Percentiles rank a stretch among this genome's conserved stretches.
phyloP scores from a whole-genome alignment of 257 asterid genomes.

The Solanum chiquidenum region DNA sequence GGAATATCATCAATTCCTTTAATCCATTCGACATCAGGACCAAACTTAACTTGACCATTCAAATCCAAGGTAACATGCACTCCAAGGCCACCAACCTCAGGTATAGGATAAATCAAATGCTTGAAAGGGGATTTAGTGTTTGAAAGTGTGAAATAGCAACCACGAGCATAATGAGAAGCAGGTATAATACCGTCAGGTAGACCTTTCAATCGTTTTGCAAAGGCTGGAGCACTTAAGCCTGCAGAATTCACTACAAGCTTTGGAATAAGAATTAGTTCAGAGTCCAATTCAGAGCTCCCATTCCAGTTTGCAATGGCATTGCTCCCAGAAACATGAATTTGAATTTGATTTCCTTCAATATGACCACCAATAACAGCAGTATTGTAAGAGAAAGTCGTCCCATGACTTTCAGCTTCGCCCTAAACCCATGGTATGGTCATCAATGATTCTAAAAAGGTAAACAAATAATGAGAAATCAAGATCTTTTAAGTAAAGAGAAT shows the following conservation, averaged over 20 bases:
- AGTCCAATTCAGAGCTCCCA: conserved; percentile 21
- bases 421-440: conserved; percentile 34
- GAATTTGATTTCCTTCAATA: conserved; percentile 23
- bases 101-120: conserved; percentile 80
- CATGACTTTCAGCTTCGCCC: conserved; percentile 90
- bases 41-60: conserved; percentile 76
- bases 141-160: conserved; percentile 71
- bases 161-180: conserved; percentile 63
- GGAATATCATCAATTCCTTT: conserved; percentile 56
- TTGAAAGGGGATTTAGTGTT: conserved; percentile 41
- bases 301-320: conserved; percentile 29
- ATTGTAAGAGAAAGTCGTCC: conserved; percentile 54
- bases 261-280: conserved; percentile 65
- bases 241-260: conserved; percentile 68
- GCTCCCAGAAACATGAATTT: conserved; percentile 55
- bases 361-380: conserved; percentile 65
- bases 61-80: conserved; percentile 87
- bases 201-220: conserved; percentile 43
- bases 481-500: background rate
- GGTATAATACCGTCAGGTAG: conserved; percentile 26
- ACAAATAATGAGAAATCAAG: background rate
- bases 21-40: conserved; percentile 94
- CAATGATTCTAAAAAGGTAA: conserved; percentile 23
- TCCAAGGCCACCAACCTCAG: conserved; percentile 94
- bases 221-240: conserved; percentile 59